Conservation (phyloP, 176 grass and related monocot species). For the Tillandsia fasciculata region DNA sequence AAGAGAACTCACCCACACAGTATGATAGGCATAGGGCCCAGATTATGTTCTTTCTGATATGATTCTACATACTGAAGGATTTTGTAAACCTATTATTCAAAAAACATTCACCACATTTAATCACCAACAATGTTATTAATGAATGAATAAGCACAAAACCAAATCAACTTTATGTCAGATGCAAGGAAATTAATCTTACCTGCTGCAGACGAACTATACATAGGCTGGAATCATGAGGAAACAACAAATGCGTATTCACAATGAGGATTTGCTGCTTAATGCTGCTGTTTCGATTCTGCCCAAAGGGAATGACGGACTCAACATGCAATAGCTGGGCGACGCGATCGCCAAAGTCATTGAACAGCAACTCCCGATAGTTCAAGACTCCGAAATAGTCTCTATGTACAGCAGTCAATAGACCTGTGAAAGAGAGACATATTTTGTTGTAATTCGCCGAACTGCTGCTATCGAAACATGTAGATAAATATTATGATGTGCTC, state of each 20-base stretch:
- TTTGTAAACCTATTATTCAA: constrained; percentile 55
- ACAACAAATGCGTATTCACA: constrained; percentile 86
- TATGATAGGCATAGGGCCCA: constrained; percentile 66
- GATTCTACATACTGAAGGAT: constrained; percentile 69
- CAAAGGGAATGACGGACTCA: constrained; percentile 43
- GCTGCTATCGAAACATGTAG: too few relatives aligned
- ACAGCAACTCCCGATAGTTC: constrained; percentile 60
- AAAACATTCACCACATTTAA: background rate
- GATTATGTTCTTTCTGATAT: constrained; percentile 81
- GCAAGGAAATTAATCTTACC: constrained; percentile 25
- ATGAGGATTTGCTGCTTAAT: constrained; percentile 61
- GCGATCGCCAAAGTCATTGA: constrained; percentile 94
- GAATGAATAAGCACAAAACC: background rate
- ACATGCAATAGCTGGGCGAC: constrained; percentile 86
- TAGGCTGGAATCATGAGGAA: constrained; percentile 78
- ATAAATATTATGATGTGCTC: too few relatives aligned
- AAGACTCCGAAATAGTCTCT: constrained; percentile 42
- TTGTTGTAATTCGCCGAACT: too few relatives aligned
- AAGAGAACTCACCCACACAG: constrained; percentile 56
- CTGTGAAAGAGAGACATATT: constrained; percentile 5
- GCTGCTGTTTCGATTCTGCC: constrained; percentile 37
- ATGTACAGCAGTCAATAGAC: constrained; percentile 52
- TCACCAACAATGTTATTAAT: background rate
- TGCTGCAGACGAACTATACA: constrained; percentile 80
- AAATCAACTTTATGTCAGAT: background rate